These are phyloP conservation scores for Nakazawaea siamensis DNA, from an alignment of 805 yeast species.

Conservation along the genomic window DNA sequence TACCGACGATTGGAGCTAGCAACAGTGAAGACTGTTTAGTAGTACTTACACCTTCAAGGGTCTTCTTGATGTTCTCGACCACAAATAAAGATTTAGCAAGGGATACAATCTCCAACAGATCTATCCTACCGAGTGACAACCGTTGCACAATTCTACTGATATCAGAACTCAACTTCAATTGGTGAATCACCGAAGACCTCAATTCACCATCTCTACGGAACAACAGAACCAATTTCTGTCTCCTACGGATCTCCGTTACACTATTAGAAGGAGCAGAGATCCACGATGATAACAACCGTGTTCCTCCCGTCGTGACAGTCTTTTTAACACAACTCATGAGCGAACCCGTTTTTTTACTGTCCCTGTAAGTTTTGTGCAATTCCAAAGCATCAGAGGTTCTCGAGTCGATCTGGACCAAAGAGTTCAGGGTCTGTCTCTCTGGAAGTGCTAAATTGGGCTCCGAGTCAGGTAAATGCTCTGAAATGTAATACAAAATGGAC, in stretches of 20 bases:
- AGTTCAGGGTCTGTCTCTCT: constrained; percentile 37
- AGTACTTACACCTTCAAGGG: constrained; percentile 10
- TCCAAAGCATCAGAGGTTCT: constrained; percentile 74
- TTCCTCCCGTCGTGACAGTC: constrained; percentile 77
- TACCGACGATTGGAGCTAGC: constrained; percentile 17
- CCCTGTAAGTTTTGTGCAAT: constrained; percentile 49
- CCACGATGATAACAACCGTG: constrained; percentile 77
- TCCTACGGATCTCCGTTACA: constrained; percentile 38
- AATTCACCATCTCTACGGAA: constrained; percentile 26
- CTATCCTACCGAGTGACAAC: constrained; percentile 32
- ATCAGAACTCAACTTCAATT: constrained; percentile 43
- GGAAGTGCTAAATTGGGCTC: constrained; percentile 64
- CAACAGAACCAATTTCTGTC: constrained; percentile 46
- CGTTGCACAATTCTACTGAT: constrained; percentile 53
- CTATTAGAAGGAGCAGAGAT: constrained; percentile 70
- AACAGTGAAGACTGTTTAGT: constrained; percentile 18
- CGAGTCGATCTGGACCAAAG: constrained; percentile 70
- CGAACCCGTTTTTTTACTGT: constrained; percentile 56
- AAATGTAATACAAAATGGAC: constrained; percentile 58
- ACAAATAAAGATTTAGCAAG: constrained; percentile 14
- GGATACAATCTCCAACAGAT: constrained; percentile 20
- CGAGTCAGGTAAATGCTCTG: constrained; percentile 65
- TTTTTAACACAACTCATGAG: constrained; percentile 59
- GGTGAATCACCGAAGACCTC: constrained; percentile 23
- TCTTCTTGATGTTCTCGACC: constrained; percentile 2